Evolutionary conservation across 2,329 filamentous ascomycete species (phyloP), one percentile per base, ranked within the genome.

Genomic region (Cladosporium sp.): DNA sequence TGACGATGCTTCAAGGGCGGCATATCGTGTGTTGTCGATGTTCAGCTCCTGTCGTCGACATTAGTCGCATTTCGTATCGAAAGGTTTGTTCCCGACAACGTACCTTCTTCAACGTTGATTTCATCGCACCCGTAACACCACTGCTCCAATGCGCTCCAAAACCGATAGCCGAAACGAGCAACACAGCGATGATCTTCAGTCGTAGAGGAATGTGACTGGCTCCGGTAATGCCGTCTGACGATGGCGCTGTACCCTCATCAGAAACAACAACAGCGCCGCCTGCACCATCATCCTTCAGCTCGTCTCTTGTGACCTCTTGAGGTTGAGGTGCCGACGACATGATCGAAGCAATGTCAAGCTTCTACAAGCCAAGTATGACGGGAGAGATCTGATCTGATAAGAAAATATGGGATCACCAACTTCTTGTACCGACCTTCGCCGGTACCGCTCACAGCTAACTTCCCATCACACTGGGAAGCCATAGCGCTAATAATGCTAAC

Each of bases 121-220:
- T 83, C 72, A 83, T 77, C 1, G 80, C 79, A 8, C 77, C 76
- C 0, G 78, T 82, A 1, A 83, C 76, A 1, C 79, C 78, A n/a
- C 71, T 71, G 54, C 78, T 81, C 79, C 79, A 83, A 18, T 76
- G 74, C 0, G 77, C 78, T 0, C 79, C 79, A 56, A 83, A 83
- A 1, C 79, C 78, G 55, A 83, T 80, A 49, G 72, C 63, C 12
- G 73, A 75, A 2, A 79, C 75, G 7, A 79, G 58, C 0, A 78
- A 41, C 3, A 82, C 73, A 0, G 78, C 71, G 7, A 67, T 60
- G 12, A 77, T 47, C 54, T 60, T 60, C 43, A 60, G 53, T 67
- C 71, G 62, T 59, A 55, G 15, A 1, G 57, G 57, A 0, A 61
- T 55, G 29, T 56, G 47, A 15, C 9, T 22, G 22, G 35, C 22